Percentiles rank a stretch among this genome's conserved stretches.
Conservation (phyloP, 2,329 filamentous ascomycete genomes). For the Alternaria brassicicola region DNA sequence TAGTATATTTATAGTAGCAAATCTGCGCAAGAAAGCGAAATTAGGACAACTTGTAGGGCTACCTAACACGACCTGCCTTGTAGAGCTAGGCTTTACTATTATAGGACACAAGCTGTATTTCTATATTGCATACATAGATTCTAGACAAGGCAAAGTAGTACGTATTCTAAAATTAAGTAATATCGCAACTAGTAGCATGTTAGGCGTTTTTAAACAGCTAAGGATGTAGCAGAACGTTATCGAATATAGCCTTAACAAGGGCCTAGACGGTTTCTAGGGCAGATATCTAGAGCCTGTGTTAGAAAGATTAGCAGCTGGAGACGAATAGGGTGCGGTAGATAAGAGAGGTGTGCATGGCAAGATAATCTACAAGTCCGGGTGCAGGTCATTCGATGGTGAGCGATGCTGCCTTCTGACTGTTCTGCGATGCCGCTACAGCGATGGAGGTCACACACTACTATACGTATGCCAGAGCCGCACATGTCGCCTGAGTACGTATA, state of each 20-base stretch:
- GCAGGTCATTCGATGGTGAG: background rate
- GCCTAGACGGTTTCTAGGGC: conserved; percentile 12
- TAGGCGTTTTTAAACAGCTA: conserved; percentile 12
- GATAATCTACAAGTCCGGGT: background rate
- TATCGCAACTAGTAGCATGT: conserved; percentile 9
- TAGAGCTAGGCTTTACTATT: conserved; percentile 16
- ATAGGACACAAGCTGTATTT: conserved; percentile 12
- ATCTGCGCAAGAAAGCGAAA: background rate
- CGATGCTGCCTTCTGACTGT: too few species aligned
- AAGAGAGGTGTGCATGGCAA: background rate
- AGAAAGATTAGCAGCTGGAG: conserved; percentile 8
- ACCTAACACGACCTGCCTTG: conserved; percentile 10
- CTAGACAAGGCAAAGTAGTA: conserved; percentile 5
- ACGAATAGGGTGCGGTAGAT: background rate
- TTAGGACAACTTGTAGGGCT: background rate
- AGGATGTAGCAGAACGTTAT: conserved; percentile 15
- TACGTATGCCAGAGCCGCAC: too few species aligned
- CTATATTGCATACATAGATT: conserved; percentile 15
- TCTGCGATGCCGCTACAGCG: too few species aligned
- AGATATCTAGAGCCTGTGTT: conserved; percentile 10
- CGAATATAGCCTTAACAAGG: conserved; percentile 14
- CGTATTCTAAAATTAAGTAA: conserved; percentile 10
- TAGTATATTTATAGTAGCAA: background rate
- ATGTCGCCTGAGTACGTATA: too few species aligned
- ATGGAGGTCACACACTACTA: too few species aligned